Percentiles rank a stretch among this genome's conserved stretches.
Conservation (phyloP, 306 rosid species). For the Cyamopsis tetragonoloba region DNA sequence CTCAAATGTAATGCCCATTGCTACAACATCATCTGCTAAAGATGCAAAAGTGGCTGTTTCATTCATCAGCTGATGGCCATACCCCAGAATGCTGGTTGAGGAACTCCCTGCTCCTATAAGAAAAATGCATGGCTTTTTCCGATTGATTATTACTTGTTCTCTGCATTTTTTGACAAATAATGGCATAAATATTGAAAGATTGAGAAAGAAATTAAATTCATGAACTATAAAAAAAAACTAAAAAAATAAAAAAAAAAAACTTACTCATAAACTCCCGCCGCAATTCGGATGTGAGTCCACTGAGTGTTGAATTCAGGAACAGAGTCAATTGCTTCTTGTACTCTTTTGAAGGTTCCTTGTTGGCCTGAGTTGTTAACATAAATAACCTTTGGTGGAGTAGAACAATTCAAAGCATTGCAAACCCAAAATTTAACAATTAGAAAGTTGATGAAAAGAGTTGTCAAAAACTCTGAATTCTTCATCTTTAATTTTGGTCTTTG, state of each 20-base stretch:
- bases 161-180: neutral
- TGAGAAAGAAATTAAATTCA: neutral
- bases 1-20: constrained; percentile 14
- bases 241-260: neutral
- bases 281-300: constrained; percentile 21
- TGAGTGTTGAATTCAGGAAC: constrained; percentile 5
- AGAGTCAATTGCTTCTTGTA: constrained; percentile 23
- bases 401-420: neutral
- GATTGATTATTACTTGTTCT: too few relatives aligned
- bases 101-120: constrained; percentile 4
- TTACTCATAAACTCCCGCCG: constrained; percentile 1
- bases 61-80: neutral
- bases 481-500: too few relatives aligned
- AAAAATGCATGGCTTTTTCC: constrained; percentile 25
- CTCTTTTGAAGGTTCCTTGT: neutral
- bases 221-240: neutral
- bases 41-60: constrained; percentile 4
- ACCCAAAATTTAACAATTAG: neutral
- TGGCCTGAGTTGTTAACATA: neutral
- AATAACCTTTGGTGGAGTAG: neutral
- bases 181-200: neutral
- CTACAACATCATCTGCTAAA: neutral
- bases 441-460: too few relatives aligned
- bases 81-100: neutral
- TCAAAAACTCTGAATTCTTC: too few relatives aligned